Conservation (phyloP, 257 asterid species). For the Fraxinus cuspidata region DNA sequence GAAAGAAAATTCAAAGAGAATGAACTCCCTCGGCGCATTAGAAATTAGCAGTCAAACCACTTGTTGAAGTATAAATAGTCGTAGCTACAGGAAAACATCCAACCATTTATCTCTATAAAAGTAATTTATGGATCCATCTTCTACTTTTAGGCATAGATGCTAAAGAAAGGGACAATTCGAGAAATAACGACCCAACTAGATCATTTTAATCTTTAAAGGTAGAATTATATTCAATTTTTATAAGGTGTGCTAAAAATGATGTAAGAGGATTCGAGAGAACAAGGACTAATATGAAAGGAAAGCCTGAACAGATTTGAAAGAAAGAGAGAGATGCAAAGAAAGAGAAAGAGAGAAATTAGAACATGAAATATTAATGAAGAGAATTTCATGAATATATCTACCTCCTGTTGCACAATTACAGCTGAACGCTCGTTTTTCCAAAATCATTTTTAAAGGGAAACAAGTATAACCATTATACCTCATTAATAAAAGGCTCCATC, state of each 20-base stretch:
- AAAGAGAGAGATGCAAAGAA: background rate
- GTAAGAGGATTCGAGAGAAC: background rate
- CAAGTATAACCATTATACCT: constrained; percentile 51
- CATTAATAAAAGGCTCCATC: constrained; percentile 93
- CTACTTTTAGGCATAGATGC: too few species aligned
- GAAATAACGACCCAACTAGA: too few species aligned
- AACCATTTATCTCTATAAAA: too few species aligned
- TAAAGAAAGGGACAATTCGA: too few species aligned
- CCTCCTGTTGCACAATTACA: constrained; percentile 5
- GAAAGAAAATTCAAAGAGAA: background rate
- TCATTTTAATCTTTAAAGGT: background rate
- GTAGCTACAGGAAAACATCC: too few species aligned
- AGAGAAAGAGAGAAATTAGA: background rate
- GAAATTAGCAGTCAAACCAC: too few species aligned
- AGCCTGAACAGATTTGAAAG: background rate
- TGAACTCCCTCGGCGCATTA: too few species aligned
- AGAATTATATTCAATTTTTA: background rate
- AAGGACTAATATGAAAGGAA: background rate
- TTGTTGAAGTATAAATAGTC: too few species aligned
- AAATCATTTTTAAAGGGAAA: constrained; percentile 23
- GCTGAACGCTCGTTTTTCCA: constrained; percentile 13
- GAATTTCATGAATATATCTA: constrained; percentile 5
- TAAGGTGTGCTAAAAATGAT: background rate
- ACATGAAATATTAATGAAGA: constrained; percentile 4
- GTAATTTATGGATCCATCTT: too few species aligned